These are phyloP conservation scores for Botrytis byssoidea DNA, from an alignment of 2,329 filamentous ascomycete species.

Conservation along the genomic window DNA sequence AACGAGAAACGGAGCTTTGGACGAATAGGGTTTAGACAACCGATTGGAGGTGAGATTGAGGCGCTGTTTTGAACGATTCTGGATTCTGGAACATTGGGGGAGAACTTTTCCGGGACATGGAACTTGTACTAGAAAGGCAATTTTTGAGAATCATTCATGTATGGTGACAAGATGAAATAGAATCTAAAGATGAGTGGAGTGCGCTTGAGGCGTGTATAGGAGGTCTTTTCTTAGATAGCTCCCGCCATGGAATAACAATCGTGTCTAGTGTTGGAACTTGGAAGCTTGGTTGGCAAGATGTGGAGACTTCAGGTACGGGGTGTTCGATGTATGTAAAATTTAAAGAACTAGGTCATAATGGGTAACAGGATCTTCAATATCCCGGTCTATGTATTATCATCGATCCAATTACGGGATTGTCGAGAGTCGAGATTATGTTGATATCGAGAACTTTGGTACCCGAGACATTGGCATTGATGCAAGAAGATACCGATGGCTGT, in stretches of 20 bases:
- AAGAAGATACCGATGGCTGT: neutral
- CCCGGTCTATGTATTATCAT: neutral
- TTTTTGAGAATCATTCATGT: neutral
- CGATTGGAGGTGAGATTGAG: slow-evolving; percentile 2
- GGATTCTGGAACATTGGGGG: neutral
- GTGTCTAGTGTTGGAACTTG: neutral
- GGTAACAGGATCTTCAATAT: slow-evolving; percentile 1
- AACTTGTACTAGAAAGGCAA: neutral
- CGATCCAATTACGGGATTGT: slow-evolving; percentile 2
- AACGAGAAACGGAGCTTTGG: neutral
- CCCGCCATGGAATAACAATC: neutral
- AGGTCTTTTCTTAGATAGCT: neutral
- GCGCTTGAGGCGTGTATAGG: slow-evolving; percentile 8
- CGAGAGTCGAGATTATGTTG: neutral
- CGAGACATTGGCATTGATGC: slow-evolving; percentile 12
- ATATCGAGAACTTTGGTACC: neutral
- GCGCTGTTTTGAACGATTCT: slow-evolving; percentile 2
- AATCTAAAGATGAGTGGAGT: neutral
- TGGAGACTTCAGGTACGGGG: slow-evolving; percentile 3
- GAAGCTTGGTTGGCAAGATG: neutral
- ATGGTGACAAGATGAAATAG: neutral
- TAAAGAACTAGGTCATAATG: neutral
- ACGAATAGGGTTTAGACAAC: slow-evolving; percentile 5
- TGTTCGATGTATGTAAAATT: neutral
- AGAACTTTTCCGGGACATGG: neutral